Percentiles rank a stretch among this genome's conserved stretches.
Evolutionary conservation across 1,139 yeast species (phyloP).

Genomic region (Ogataea hybrid): DNA sequence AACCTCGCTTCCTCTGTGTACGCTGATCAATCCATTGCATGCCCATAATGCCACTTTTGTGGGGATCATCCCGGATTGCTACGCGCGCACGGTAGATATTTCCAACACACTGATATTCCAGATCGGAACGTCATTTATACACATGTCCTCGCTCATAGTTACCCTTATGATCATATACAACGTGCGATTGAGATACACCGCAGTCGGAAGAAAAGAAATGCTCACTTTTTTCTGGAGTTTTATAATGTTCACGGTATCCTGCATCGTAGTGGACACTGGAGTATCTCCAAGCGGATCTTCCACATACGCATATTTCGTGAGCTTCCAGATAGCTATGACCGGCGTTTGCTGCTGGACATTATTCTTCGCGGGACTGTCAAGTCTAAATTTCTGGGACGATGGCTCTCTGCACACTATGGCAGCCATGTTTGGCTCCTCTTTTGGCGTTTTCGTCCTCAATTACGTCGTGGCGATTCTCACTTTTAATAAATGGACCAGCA

Average conservation of each 20-base stretch:
- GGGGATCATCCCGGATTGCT: conserved; percentile 77
- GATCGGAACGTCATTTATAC: conserved; percentile 85
- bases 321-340: conserved; percentile 72
- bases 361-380: conserved; percentile 71
- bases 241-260: conserved; percentile 55
- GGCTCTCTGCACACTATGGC: conserved; percentile 70
- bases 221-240: conserved; percentile 65
- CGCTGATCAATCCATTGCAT: conserved; percentile 47
- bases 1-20: conserved; percentile 77
- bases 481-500: conserved; percentile 62
- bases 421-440: conserved; percentile 48
- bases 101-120: conserved; percentile 92
- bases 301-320: conserved; percentile 78
- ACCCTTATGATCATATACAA: conserved; percentile 73
- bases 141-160: conserved; percentile 68
- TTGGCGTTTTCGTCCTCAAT: conserved; percentile 56
- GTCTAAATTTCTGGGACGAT: conserved; percentile 93
- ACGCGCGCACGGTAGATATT: conserved; percentile 78
- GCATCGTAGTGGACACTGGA: conserved; percentile 85
- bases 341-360: conserved; percentile 70
- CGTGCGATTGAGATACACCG: conserved; percentile 82
- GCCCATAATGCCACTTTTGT: conserved; percentile 24
- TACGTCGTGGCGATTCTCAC: conserved; percentile 71
- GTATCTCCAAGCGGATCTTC: conserved; percentile 82
- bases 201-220: conserved; percentile 90